These are phyloP conservation scores for Lepidium didymum DNA, from an alignment of 345 rosid genomes.

Conservation along the genomic window DNA sequence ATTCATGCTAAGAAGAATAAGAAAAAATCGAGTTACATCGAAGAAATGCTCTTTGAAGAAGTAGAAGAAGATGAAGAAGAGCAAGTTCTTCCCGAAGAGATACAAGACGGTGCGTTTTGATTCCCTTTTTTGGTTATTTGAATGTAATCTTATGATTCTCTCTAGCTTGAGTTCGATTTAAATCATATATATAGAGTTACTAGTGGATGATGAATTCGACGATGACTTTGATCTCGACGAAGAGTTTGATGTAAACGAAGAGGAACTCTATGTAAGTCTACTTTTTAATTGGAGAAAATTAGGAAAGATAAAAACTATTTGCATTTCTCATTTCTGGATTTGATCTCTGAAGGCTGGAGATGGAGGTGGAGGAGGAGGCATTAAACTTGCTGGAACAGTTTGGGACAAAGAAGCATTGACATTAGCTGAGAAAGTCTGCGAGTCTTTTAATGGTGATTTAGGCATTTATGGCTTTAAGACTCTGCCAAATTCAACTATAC, in stretches of 20 bases:
- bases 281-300: background rate
- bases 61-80: conserved; percentile 46
- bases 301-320: background rate
- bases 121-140: background rate
- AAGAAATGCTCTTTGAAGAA: conserved; percentile 34
- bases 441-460: conserved; percentile 59
- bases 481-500: conserved; percentile 49
- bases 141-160: background rate
- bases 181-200: conserved; percentile 26
- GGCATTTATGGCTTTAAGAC: conserved; percentile 79
- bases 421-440: conserved; percentile 51
- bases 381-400: conserved; percentile 69
- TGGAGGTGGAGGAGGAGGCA: conserved; percentile 86
- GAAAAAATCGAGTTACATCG: conserved; percentile 27
- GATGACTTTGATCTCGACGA: conserved; percentile 43
- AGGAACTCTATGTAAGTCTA: conserved; percentile 57
- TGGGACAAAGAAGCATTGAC: conserved; percentile 82
- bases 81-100: conserved; percentile 42
- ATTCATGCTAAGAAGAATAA: conserved; percentile 45
- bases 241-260: conserved; percentile 29
- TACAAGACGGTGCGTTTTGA: conserved; percentile 42
- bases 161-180: background rate
- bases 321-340: background rate
- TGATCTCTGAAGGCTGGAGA: conserved; percentile 56
- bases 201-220: conserved; percentile 29